Percentiles rank a stretch among this genome's conserved stretches.
phyloP scores from a whole-genome alignment of 2,329 filamentous ascomycete species.

The Fusarium sp. region DNA sequence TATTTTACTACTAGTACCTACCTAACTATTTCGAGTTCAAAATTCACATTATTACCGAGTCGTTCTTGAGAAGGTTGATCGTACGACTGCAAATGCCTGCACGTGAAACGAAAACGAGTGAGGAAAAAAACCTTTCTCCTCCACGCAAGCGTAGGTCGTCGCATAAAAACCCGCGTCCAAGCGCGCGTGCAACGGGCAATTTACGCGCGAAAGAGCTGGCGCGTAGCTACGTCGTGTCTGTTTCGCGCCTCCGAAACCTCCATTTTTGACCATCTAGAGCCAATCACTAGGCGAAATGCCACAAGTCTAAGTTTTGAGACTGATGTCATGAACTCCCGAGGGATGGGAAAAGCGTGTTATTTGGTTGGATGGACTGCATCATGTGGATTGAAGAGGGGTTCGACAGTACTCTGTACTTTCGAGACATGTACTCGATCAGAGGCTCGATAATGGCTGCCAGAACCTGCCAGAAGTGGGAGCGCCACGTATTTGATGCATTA shows the following conservation, averaged over 20 bases:
- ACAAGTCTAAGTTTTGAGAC: neutral
- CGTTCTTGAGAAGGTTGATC: neutral
- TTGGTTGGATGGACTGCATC: slow-evolving; percentile 25
- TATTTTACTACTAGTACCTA: slow-evolving; percentile 20
- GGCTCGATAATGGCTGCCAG: neutral
- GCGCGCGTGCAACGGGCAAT: slow-evolving; percentile 37
- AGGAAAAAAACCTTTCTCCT: neutral
- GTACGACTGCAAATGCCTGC: slow-evolving; percentile 1
- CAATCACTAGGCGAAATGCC: slow-evolving; percentile 28
- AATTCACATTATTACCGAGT: neutral
- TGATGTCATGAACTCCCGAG: slow-evolving; percentile 32
- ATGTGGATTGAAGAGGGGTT: slow-evolving; percentile 14
- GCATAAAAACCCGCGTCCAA: slow-evolving; percentile 12
- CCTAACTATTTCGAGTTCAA: neutral
- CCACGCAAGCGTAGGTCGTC: neutral
- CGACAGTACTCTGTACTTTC: slow-evolving; percentile 21
- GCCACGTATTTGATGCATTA: neutral
- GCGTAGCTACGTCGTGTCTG: slow-evolving; percentile 29
- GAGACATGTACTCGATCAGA: slow-evolving; percentile 10
- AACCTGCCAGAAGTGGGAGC: neutral
- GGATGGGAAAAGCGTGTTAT: slow-evolving; percentile 29
- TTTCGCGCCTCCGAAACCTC: slow-evolving; percentile 30
- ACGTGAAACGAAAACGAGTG: neutral
- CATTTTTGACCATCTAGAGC: slow-evolving; percentile 15
- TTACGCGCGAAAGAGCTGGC: slow-evolving; percentile 38